Conservation (phyloP, 2,329 filamentous ascomycete genomes). For the Cadophora luteo-olivacea region DNA sequence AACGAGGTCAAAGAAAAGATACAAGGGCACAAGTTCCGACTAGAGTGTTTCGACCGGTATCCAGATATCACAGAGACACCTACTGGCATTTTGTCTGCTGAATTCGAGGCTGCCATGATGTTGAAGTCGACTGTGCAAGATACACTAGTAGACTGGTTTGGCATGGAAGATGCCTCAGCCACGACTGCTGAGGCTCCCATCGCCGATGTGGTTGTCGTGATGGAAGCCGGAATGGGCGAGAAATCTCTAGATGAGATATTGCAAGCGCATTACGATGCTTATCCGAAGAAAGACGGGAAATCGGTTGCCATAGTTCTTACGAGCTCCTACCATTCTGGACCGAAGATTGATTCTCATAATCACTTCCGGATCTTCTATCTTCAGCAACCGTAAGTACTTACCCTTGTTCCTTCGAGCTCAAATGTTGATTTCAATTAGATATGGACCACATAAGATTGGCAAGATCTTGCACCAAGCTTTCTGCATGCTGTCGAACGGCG, state of each 20-base stretch:
- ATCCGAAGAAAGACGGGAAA: constrained; percentile 24
- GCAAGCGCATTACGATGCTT: constrained; percentile 27
- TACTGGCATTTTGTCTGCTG: constrained; percentile 42
- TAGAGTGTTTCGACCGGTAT: constrained; percentile 41
- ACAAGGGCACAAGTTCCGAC: constrained; percentile 34
- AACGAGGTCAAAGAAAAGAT: constrained; percentile 31
- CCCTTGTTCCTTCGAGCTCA: not conserved
- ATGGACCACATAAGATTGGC: constrained; percentile 41
- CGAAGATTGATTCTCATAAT: constrained; percentile 34
- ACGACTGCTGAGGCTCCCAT: constrained; percentile 11
- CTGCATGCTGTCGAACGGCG: constrained; percentile 17
- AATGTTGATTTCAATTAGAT: constrained; percentile 33
- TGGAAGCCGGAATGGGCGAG: constrained; percentile 39
- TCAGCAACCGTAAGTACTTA: constrained; percentile 40
- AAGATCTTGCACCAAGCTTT: constrained; percentile 39
- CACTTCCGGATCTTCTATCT: constrained; percentile 39
- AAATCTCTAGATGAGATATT: constrained; percentile 36
- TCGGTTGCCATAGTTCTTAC: constrained; percentile 38
- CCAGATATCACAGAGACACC: constrained; percentile 42
- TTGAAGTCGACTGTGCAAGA: constrained; percentile 36
- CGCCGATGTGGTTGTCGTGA: constrained; percentile 39
- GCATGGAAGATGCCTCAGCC: constrained; percentile 33
- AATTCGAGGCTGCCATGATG: constrained; percentile 38
- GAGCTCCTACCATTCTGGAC: constrained; percentile 32
- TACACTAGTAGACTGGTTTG: constrained; percentile 39